Percentiles rank a stretch among this genome's conserved stretches.
Conservation (phyloP, 139 green algal genomes). For the Raphidocelis subcapitata region DNA sequence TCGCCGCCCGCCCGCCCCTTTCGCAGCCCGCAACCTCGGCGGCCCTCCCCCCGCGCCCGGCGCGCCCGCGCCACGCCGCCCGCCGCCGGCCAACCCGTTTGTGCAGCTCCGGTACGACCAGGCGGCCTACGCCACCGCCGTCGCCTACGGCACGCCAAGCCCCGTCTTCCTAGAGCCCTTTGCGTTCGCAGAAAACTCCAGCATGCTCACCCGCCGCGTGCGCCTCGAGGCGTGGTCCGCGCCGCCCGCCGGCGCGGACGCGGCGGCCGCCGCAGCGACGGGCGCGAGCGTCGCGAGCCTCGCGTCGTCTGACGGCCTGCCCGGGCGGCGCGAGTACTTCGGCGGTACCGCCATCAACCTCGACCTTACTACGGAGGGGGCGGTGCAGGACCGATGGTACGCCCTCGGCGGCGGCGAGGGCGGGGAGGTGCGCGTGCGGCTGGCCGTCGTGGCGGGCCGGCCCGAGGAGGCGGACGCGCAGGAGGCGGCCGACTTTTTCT, state of each 20-base stretch:
- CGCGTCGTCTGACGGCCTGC: not conserved
- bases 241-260: not conserved
- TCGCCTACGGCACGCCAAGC: slow-evolving; percentile 24
- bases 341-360: too few species aligned
- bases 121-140: slow-evolving; percentile 25
- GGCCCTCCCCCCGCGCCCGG: too few species aligned
- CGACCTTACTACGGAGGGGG: too few species aligned
- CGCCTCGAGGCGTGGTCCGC: not conserved
- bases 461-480: slow-evolving; percentile 36
- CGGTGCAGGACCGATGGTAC: slow-evolving; percentile 50
- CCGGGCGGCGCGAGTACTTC: too few species aligned
- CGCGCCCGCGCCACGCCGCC: not conserved
- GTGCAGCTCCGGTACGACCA: slow-evolving; percentile 24
- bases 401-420: slow-evolving; percentile 32
- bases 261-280: too few species aligned
- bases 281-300: not conserved
- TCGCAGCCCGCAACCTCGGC: too few species aligned
- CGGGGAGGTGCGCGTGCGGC: slow-evolving; percentile 39
- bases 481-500: slow-evolving; percentile 31
- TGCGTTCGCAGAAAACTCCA: slow-evolving; percentile 32
- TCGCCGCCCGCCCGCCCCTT: too few species aligned
- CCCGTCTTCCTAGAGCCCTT: slow-evolving; percentile 38
- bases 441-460: slow-evolving; percentile 32
- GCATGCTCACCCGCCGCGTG: slow-evolving; percentile 14
- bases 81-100: not conserved